Base-by-base conservation (phyloP, 2,329 filamentous ascomycete genomes). In the Chalara sp. region DNA sequence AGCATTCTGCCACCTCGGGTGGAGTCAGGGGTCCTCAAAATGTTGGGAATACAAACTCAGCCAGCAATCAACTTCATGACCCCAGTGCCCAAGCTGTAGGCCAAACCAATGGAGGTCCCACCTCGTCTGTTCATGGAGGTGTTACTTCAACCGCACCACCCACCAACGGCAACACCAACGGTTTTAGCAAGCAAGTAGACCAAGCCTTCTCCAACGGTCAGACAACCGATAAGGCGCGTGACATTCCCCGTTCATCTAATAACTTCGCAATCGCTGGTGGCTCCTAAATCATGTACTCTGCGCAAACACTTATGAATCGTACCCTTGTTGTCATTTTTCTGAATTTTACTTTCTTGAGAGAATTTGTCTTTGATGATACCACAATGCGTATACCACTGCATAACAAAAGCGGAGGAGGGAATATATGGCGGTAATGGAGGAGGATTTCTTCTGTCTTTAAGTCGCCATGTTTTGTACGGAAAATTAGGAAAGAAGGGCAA, bases 81-180 rank as follows among this genome's bases (percentile, higher is more conserved):
- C 46, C 47, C 28, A 31, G 45, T 48, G 53, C 54, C 30, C 51
- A 58, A 7, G 12, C 29, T 35, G 33, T 21, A 12, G 47, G 49
- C 28, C 48, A 49, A n/a, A 32, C 40, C 75, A 44, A 8, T 10
- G n/a, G n/a, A 10, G 35, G 35, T 37, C n/a, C n/a, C 35, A 10
- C 35, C 35, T 21, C 21, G 21, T 21, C 21, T n/a, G n/a, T n/a
- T n/a, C 21, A 21, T 21, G 21, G 21, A 21, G 21, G 21, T 21
- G 21, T 21, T 21, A 21, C 21, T 21, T 21, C 21, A 21, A 21
- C 21, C 21, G 21, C 21, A 2, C 21, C 21, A 21, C 76, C 77
- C 78, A 7, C 78, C 78, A 2, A 70, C 8, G 35, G 35, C 72
- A 44, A 70, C 7, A 48, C 52, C 12, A 40, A 41, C 13, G 53